These are phyloP conservation scores for Aspergillus piperis DNA, from an alignment of 2,329 filamentous ascomycete genomes.

Conservation along the genomic window DNA sequence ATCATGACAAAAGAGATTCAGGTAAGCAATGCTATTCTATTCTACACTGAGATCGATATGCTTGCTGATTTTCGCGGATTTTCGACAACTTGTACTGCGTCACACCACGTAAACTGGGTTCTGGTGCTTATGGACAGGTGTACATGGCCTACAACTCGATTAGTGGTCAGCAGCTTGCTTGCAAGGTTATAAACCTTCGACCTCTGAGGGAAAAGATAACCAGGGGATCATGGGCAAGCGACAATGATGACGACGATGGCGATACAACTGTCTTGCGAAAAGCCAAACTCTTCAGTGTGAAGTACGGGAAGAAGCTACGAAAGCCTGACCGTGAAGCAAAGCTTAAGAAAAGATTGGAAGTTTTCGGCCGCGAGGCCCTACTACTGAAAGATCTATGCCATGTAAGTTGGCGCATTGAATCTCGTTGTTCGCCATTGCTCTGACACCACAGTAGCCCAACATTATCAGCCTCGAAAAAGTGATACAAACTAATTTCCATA, in stretches of 20 bases:
- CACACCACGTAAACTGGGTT: constrained; percentile 44
- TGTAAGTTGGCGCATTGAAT: constrained; percentile 31
- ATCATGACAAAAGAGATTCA: constrained; percentile 38
- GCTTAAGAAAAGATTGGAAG: constrained; percentile 28
- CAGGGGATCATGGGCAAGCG: not conserved
- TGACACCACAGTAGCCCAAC: constrained; percentile 51
- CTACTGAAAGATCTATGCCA: constrained; percentile 57
- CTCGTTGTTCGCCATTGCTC: not conserved
- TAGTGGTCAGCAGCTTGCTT: constrained; percentile 44
- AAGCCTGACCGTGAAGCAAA: not conserved
- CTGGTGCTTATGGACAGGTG: constrained; percentile 46
- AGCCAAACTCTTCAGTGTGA: not conserved
- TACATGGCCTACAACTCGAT: constrained; percentile 43
- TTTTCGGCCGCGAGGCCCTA: constrained; percentile 43
- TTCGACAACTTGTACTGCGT: constrained; percentile 39
- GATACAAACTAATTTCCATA: constrained; percentile 53
- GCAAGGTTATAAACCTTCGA: constrained; percentile 47
- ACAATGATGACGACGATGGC: not conserved
- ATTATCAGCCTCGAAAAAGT: constrained; percentile 61
- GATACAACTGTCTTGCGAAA: not conserved
- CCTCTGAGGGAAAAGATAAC: constrained; percentile 21
- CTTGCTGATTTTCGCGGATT: constrained; percentile 22
- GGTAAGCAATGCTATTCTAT: constrained; percentile 22
- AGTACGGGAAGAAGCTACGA: not conserved
- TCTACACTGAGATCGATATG: not conserved